Base-by-base conservation (phyloP, 345 rosid species). In the Pugionium dolabratum region DNA sequence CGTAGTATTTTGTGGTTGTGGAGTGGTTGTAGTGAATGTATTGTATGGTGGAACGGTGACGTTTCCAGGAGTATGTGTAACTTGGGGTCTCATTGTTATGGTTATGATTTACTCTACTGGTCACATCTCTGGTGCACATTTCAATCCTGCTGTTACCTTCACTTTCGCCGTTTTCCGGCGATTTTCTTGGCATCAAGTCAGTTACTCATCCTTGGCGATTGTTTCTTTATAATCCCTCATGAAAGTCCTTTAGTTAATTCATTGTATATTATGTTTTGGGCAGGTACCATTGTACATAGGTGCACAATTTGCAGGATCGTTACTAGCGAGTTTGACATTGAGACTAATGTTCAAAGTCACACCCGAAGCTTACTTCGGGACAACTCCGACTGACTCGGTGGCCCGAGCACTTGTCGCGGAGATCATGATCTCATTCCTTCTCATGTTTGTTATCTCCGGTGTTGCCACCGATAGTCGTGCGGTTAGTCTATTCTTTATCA, bases 71-170 rank as follows among this genome's bases (percentile, higher is more conserved):
- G 18, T 51, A 2, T 30, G 36, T 10, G 18, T 51, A 1, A 31
- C 36, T 51, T 51, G 94, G 3, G 90, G 90, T 9, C 84, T 87
- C 34, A 76, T 85, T 9, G 84, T 87, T 10, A 85, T 87, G 0
- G 94, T 81, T 25, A 83, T 87, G 90, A 83, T 83, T 43, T 87
- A 85, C 30, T 85, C 88, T 1, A 86, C 81, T 4, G 94, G 94
- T 2, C 94, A 87, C 60, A 61, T 87, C 75, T 87, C 90, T 1
- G 94, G 94, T 35, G 90, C 85, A 7, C 94, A 85, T 70, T 85
- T 87, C 84, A 87, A 87, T 68, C 94, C 94, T 1, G 88, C 94
- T 0, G 88, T 87, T 63, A 87, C 85, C 11, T 45, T 78, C 5
- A 84, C 86, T 9, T 87, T 87, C 49, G 86, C 94, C 7, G 71